phyloP scores from a whole-genome alignment of 345 rosid genomes.

The Aquilaria sinensis region DNA sequence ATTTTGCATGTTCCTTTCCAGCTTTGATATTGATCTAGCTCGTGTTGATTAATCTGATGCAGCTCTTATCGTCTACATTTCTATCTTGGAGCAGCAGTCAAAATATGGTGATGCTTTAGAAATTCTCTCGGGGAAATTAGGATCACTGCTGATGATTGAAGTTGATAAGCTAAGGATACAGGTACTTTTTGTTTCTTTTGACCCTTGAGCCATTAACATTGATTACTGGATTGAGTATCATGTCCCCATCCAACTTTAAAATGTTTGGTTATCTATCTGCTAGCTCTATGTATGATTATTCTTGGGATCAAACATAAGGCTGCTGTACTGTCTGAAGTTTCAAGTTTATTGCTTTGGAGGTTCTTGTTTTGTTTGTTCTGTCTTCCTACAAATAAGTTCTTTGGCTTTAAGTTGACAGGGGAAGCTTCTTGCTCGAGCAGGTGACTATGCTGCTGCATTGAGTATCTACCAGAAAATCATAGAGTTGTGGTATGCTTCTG shows the following conservation, averaged over 20 bases:
- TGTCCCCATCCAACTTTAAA: not conserved
- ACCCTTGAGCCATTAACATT: not conserved
- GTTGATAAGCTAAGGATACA: constrained; percentile 84
- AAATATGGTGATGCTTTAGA: constrained; percentile 81
- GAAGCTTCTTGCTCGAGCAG: constrained; percentile 68
- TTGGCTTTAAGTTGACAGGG: constrained; percentile 99
- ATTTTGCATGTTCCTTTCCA: constrained; percentile 1
- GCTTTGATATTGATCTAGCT: constrained; percentile 7
- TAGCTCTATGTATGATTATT: not conserved
- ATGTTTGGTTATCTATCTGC: not conserved
- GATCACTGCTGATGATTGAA: constrained; percentile 84
- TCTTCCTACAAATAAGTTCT: constrained; percentile 32
- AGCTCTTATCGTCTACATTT: constrained; percentile 92
- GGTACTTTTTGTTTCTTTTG: constrained; percentile 38
- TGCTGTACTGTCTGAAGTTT: not conserved
- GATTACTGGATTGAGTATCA: not conserved
- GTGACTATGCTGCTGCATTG: constrained; percentile 63
- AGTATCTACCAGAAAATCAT: constrained; percentile 61
- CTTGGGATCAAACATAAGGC: not conserved
- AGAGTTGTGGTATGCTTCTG: constrained; percentile 66
- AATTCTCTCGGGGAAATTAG: constrained; percentile 73
- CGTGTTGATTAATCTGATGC: constrained; percentile 22
- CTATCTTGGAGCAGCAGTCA: constrained; percentile 83
- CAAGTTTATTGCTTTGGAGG: not conserved
- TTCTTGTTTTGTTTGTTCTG: constrained; percentile 11